Conservation (phyloP, 2,329 filamentous ascomycete genomes). For the Pestalotiopsis sp. region DNA sequence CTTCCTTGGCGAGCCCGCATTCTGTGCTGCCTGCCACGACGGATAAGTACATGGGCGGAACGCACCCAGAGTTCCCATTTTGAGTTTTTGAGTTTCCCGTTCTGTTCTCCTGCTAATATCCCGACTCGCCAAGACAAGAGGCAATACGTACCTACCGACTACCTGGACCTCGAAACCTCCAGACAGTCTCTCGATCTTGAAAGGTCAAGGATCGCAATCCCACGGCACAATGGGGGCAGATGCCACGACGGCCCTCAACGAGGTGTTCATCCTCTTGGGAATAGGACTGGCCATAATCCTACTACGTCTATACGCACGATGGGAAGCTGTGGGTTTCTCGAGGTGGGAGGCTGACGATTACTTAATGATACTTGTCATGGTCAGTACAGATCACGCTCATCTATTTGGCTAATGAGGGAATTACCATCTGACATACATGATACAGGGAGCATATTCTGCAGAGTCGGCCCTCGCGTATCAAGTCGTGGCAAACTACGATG, state of each 20-base stretch:
- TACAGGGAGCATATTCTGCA: slow-evolving; percentile 20
- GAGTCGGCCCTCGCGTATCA: slow-evolving; percentile 31
- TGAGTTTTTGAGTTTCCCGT: not conserved
- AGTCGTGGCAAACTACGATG: slow-evolving; percentile 27
- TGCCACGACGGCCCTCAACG: not conserved
- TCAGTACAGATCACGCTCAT: not conserved
- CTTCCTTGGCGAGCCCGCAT: no score
- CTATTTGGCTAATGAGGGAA: not conserved
- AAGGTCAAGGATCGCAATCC: not conserved
- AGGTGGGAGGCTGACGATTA: not conserved
- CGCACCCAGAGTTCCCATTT: not conserved
- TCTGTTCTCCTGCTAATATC: not conserved
- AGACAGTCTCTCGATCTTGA: no score
- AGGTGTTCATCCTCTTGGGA: slow-evolving; percentile 1
- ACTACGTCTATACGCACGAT: not conserved
- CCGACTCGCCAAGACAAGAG: not conserved
- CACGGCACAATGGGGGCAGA: not conserved
- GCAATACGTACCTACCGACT: not conserved
- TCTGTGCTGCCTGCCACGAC: not conserved
- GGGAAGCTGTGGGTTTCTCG: not conserved
- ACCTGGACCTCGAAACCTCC: not conserved
- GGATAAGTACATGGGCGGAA: not conserved
- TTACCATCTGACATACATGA: slow-evolving; percentile 5
- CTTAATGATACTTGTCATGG: not conserved
- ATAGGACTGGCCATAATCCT: not conserved